A percentile compares a stretch with the other conserved stretches of the same genome.
These are phyloP conservation scores for Candida mattraensis DNA, from an alignment of 805 yeast genomes.

Conservation along the genomic window DNA sequence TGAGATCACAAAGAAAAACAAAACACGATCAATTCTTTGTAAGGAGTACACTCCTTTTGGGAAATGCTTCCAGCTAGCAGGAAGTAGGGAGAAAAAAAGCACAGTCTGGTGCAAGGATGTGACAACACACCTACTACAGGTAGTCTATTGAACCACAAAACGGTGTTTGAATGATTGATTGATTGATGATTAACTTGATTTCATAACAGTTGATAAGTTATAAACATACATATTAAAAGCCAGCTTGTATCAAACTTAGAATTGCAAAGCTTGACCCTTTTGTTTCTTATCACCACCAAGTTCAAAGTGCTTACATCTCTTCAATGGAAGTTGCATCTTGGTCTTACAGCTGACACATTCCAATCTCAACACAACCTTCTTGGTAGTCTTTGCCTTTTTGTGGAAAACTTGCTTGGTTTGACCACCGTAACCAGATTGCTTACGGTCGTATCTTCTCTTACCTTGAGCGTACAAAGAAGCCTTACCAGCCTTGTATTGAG, in stretches of 20 bases:
- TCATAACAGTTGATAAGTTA: constrained; percentile 4
- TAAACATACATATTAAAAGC: constrained; percentile 9
- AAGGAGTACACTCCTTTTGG: constrained; percentile 1
- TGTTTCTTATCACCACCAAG: constrained; percentile 99
- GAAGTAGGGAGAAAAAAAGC: constrained; percentile 1
- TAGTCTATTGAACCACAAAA: too few relatives aligned
- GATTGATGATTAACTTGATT: too few relatives aligned
- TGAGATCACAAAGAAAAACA: constrained; percentile 12
- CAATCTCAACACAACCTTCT: constrained; percentile 98
- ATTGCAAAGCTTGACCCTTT: constrained; percentile 99
- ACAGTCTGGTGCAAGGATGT: constrained; percentile 7
- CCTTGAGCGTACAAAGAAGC: constrained; percentile 99
- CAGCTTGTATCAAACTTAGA: constrained; percentile 50
- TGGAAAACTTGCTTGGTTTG: constrained; percentile 99
- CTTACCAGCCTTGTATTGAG: constrained; percentile 99
- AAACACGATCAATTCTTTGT: constrained; percentile 15
- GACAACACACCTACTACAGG: neutral
- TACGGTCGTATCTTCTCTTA: constrained; percentile 99
- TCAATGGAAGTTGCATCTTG: constrained; percentile 95
- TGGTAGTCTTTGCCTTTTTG: constrained; percentile 99
- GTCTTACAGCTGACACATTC: constrained; percentile 99
- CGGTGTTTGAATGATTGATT: too few relatives aligned
- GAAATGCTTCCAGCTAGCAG: constrained; percentile 1
- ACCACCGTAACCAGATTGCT: constrained; percentile 99
- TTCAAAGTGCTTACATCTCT: constrained; percentile 99